Percentiles rank a stretch among this genome's conserved stretches.
phyloP scores from a whole-genome alignment of 768 basidiomycete genomes.

The Omphalotus guepiniiformis region DNA sequence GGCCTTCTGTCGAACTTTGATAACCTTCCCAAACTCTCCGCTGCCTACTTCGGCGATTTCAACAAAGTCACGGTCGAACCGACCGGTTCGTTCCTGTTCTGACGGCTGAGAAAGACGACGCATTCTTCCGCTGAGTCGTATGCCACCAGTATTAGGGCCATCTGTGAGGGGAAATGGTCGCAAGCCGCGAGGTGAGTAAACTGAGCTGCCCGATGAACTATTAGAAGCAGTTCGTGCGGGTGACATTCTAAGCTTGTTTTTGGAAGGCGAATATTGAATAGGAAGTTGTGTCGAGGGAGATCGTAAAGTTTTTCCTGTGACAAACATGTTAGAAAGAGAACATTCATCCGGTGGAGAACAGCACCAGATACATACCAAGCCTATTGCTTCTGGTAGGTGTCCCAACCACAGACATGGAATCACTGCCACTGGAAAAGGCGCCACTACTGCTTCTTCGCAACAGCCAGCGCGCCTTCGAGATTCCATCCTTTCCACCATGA shows the following conservation, averaged over 20 bases:
- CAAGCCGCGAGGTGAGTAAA: slow-evolving; percentile 40
- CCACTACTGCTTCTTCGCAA: slow-evolving; percentile 80
- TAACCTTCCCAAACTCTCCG: slow-evolving; percentile 92
- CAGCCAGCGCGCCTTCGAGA: slow-evolving; percentile 53
- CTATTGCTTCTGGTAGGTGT: slow-evolving; percentile 62
- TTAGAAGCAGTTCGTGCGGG: slow-evolving; percentile 50
- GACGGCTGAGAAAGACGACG: slow-evolving; percentile 35
- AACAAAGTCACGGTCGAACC: slow-evolving; percentile 78
- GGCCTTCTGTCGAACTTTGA: slow-evolving; percentile 73
- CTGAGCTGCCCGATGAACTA: slow-evolving; percentile 55
- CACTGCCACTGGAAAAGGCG: slow-evolving; percentile 74
- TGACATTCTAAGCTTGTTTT: slow-evolving; percentile 32
- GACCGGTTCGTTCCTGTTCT: slow-evolving; percentile 49
- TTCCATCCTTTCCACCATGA: slow-evolving; percentile 19
- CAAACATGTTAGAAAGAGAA: slow-evolving; percentile 11
- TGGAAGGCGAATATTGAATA: slow-evolving; percentile 43
- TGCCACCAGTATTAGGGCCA: slow-evolving; percentile 17
- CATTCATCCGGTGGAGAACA: slow-evolving; percentile 5
- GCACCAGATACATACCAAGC: slow-evolving; percentile 33
- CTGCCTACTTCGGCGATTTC: slow-evolving; percentile 81
- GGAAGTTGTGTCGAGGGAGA: slow-evolving; percentile 47
- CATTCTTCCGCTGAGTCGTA: slow-evolving; percentile 13
- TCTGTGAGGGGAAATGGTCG: slow-evolving; percentile 23
- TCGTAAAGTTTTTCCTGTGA: slow-evolving; percentile 40
- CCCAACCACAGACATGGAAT: slow-evolving; percentile 48